Conservation (phyloP, 129 eudicot species). For the Chrysanthemum seticuspe region DNA sequence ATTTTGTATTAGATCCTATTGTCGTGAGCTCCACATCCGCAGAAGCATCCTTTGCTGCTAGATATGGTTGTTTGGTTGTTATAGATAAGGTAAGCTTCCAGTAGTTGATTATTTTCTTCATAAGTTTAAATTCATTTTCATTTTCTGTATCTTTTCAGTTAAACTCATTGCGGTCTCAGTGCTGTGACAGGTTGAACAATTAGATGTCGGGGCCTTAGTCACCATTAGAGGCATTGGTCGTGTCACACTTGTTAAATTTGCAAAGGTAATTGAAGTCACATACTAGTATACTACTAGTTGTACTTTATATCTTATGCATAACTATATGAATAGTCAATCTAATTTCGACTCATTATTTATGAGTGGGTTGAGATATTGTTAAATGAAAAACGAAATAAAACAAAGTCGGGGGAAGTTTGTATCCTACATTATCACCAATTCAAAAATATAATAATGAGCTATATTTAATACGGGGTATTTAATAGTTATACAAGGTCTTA, state of each 20-base stretch:
- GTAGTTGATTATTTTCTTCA: conserved; percentile 2
- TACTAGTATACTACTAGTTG: not conserved
- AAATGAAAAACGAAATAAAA: too few species aligned
- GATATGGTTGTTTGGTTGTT: conserved; percentile 68
- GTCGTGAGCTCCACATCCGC: conserved; percentile 40
- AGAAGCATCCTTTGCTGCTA: conserved; percentile 68
- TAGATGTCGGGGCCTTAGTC: conserved; percentile 78
- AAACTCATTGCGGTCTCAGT: conserved; percentile 31
- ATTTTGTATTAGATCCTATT: conserved; percentile 75
- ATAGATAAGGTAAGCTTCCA: conserved; percentile 66
- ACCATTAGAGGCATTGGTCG: conserved; percentile 75
- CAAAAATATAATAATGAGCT: too few species aligned
- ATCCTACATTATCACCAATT: too few species aligned
- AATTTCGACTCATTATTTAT: not conserved
- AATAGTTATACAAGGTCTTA: too few species aligned
- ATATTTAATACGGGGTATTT: too few species aligned
- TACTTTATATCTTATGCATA: not conserved
- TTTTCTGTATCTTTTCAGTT: not conserved
- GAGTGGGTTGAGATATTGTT: not conserved
- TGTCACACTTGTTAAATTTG: conserved; percentile 54
- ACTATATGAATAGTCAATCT: not conserved
- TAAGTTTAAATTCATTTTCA: conserved; percentile 27
- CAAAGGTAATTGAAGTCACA: conserved; percentile 39
- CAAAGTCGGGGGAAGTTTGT: too few species aligned
- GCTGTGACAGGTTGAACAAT: conserved; percentile 59